Conservation (phyloP, 805 yeast species). For the Sugiyamaella mastotermitis region DNA sequence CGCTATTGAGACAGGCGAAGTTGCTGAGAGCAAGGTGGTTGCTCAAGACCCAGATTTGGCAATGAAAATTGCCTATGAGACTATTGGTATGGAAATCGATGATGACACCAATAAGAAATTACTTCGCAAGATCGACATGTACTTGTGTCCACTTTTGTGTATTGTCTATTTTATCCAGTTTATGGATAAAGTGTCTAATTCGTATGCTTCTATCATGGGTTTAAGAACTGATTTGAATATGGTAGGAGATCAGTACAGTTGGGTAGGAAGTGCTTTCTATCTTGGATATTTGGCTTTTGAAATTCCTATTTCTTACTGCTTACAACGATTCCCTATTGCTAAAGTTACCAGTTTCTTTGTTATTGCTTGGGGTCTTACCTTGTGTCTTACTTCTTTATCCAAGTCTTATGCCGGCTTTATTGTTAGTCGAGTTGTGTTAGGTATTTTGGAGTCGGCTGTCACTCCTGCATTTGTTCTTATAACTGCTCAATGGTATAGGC, state of each 20-base stretch:
- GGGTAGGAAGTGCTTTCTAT: conserved; percentile 42
- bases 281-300: conserved; percentile 43
- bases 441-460: conserved; percentile 16
- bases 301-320: conserved; percentile 40
- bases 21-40: too few species aligned
- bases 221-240: conserved; percentile 37
- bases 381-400: conserved; percentile 17
- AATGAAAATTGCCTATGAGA: too few species aligned
- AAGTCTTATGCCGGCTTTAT: conserved; percentile 11
- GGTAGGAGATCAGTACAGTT: conserved; percentile 35
- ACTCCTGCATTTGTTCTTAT: conserved; percentile 50
- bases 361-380: conserved; percentile 17
- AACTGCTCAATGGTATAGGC: conserved; percentile 52
- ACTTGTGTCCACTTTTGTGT: conserved; percentile 12
- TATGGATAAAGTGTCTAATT: conserved; percentile 45
- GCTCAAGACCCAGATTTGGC: too few species aligned
- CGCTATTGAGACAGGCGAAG: too few species aligned
- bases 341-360: conserved; percentile 17
- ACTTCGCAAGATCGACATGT: conserved; percentile 11
- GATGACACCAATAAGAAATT: background rate
- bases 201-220: conserved; percentile 49
- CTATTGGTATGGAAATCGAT: too few species aligned
- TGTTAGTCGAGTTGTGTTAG: conserved; percentile 13
- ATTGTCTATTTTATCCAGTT: conserved; percentile 15
- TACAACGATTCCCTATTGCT: conserved; percentile 21